Conservation (phyloP, 2,329 filamentous ascomycete species). For the Fusarium odoratissimum region DNA sequence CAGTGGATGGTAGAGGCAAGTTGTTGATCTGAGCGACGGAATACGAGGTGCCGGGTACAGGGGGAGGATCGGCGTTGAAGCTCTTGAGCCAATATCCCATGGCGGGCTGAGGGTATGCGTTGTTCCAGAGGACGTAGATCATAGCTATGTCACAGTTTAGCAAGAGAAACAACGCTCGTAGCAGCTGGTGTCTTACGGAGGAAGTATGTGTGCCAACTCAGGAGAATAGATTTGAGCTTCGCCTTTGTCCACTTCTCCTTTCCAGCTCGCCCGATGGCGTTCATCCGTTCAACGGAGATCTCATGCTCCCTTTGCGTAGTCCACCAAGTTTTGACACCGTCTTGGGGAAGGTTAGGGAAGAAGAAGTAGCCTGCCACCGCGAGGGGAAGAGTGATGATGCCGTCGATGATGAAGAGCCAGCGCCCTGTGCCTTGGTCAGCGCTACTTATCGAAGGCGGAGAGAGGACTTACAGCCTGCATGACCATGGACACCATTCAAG, state of each 20-base stretch:
- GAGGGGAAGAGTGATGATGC: conserved; percentile 43
- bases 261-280: conserved; percentile 23
- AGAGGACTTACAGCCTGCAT: conserved; percentile 11
- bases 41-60: neutral
- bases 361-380: conserved; percentile 42
- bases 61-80: neutral
- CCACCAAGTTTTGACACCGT: conserved; percentile 42
- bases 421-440: conserved; percentile 14
- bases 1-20: conserved; percentile 27
- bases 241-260: conserved; percentile 31
- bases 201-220: conserved; percentile 37
- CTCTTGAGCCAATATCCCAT: conserved; percentile 18
- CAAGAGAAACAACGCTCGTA: accelerated
- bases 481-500: conserved; percentile 26
- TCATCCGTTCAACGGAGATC: conserved; percentile 26
- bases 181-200: neutral
- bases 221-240: conserved; percentile 22
- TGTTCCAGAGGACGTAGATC: conserved; percentile 11
- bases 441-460: accelerated
- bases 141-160: neutral
- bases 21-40: conserved; percentile 8
- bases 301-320: conserved; percentile 40
- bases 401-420: conserved; percentile 53
- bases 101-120: neutral
- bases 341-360: conserved; percentile 44